Evolutionary conservation across 768 basidiomycete genomes (phyloP).

Genomic region (Termitomyces sp.): DNA sequence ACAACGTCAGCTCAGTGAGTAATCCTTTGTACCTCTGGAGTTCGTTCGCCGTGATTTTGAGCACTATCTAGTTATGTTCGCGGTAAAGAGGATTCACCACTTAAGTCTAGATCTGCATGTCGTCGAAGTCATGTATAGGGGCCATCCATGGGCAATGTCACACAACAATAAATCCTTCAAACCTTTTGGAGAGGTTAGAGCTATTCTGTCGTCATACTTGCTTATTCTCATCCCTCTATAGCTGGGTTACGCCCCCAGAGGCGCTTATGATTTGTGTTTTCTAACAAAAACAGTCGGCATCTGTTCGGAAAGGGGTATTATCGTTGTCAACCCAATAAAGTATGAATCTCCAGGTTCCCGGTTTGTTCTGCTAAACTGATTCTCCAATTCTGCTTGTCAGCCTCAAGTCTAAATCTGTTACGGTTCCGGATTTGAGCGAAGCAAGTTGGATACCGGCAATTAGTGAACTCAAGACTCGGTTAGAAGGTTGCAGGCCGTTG

Average conservation of each 20-base stretch:
- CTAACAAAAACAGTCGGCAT: conserved; percentile 62
- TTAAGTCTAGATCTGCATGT: conserved; percentile 48
- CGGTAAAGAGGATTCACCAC: conserved; percentile 57
- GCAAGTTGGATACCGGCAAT: conserved; percentile 33
- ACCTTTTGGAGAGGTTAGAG: conserved; percentile 59
- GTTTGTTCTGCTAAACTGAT: not conserved
- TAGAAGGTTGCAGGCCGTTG: conserved; percentile 55
- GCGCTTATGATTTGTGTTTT: conserved; percentile 55
- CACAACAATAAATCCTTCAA: conserved; percentile 42
- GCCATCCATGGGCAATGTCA: conserved; percentile 28
- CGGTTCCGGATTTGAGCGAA: conserved; percentile 57
- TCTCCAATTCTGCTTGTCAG: conserved; percentile 27
- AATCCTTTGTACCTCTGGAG: not conserved
- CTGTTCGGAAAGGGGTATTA: conserved; percentile 57
- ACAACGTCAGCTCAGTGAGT: conserved; percentile 52
- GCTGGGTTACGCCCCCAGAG: conserved; percentile 68
- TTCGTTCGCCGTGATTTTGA: not conserved
- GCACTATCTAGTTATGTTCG: conserved; percentile 55
- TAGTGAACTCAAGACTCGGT: conserved; percentile 49
- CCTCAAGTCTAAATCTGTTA: conserved; percentile 27
- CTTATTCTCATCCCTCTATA: conserved; percentile 20
- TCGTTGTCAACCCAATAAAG: conserved; percentile 66
- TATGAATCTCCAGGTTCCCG: conserved; percentile 27
- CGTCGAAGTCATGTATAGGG: conserved; percentile 40
- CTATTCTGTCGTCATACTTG: not conserved